phyloP scores from a whole-genome alignment of 176 grass and related monocot genomes.

The Ampelocalamus luodianensis region DNA sequence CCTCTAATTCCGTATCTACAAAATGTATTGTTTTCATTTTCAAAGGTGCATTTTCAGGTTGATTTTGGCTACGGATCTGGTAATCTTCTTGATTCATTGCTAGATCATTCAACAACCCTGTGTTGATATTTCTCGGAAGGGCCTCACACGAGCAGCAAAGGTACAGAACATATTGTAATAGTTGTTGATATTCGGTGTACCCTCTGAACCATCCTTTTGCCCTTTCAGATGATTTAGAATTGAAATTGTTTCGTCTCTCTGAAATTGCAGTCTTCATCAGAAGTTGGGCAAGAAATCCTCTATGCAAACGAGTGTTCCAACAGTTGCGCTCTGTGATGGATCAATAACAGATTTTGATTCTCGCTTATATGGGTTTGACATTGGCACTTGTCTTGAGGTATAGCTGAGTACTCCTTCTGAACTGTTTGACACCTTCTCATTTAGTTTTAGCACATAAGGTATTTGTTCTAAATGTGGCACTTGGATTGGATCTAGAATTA shows the following conservation, averaged over 20 bases:
- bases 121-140: constrained; percentile 83
- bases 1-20: constrained; percentile 32
- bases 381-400: constrained; percentile 92
- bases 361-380: neutral
- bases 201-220: constrained; percentile 28
- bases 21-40: neutral
- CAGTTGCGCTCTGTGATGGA: constrained; percentile 40
- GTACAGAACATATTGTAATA: constrained; percentile 40
- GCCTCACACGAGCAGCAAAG: constrained; percentile 85
- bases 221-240: neutral
- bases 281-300: constrained; percentile 67
- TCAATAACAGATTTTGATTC: no score
- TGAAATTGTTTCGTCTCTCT: constrained; percentile 35
- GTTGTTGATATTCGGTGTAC: neutral
- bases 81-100: constrained; percentile 84
- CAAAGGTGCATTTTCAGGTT: constrained; percentile 57
- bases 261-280: constrained; percentile 65
- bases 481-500: constrained; percentile 7
- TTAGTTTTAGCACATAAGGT: neutral
- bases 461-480: constrained; percentile 5
- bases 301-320: constrained; percentile 51
- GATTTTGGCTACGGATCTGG: constrained; percentile 98
- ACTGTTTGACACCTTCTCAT: neutral
- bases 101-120: constrained; percentile 87
- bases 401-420: constrained; percentile 11